A percentile compares a stretch with the other conserved stretches of the same genome.
phyloP scores from a whole-genome alignment of 2,329 filamentous ascomycete species.

The Elsinoe perseae region DNA sequence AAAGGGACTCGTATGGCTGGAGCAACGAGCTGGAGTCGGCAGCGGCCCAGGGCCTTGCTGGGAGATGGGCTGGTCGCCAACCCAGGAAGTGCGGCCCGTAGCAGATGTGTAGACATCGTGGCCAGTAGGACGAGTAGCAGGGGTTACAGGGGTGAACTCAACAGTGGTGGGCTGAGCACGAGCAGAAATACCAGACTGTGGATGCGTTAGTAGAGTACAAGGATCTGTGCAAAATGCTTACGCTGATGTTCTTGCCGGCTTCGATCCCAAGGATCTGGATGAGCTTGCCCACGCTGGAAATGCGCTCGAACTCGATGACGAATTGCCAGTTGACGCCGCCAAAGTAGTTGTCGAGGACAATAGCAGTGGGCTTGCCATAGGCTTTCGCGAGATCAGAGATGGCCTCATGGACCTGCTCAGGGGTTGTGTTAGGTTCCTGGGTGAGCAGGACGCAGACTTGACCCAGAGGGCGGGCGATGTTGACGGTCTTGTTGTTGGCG shows the following conservation, averaged over 20 bases:
- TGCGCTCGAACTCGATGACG: background rate
- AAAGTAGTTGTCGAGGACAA: background rate
- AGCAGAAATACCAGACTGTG: background rate
- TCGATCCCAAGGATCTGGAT: background rate
- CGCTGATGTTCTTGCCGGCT: background rate
- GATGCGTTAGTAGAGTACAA: background rate
- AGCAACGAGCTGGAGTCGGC: background rate
- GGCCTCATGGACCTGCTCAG: background rate
- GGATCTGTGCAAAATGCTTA: background rate
- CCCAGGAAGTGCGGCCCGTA: conserved; percentile 27
- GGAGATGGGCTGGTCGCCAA: background rate
- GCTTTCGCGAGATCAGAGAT: conserved; percentile 1
- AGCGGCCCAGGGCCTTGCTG: background rate
- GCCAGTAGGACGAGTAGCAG: background rate
- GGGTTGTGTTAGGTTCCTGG: background rate
- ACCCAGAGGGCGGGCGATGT: background rate
- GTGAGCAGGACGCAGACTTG: background rate
- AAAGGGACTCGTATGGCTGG: background rate
- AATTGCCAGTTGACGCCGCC: background rate
- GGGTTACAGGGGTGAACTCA: background rate
- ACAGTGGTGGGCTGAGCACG: background rate
- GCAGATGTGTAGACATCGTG: conserved; percentile 10
- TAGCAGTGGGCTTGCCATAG: background rate
- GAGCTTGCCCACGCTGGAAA: background rate
- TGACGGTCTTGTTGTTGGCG: conserved; percentile 24